Percentiles rank a stretch among this genome's conserved stretches.
phyloP scores from a whole-genome alignment of 768 basidiomycete genomes.

The Sistotremastrum niveocremeum region DNA sequence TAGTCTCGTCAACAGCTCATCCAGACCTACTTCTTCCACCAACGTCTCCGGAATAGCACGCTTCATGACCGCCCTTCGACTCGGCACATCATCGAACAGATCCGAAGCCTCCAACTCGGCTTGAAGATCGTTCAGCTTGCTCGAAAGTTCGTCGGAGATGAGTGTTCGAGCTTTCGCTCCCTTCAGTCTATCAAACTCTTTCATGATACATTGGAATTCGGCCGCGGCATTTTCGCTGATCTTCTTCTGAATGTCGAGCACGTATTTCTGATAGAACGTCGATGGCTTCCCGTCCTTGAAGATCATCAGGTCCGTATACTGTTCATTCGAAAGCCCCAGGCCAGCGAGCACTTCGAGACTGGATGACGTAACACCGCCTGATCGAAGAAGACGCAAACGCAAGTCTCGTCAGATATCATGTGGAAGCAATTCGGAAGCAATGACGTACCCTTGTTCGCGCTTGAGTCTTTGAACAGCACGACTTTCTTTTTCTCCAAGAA shows the following conservation, averaged over 20 bases:
- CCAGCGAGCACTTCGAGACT: constrained; percentile 97
- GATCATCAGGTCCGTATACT: constrained; percentile 85
- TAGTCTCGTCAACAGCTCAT: constrained; percentile 62
- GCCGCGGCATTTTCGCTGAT: constrained; percentile 83
- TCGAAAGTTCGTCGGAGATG: constrained; percentile 93
- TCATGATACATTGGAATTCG: constrained; percentile 89
- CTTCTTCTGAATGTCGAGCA: constrained; percentile 83
- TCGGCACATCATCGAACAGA: constrained; percentile 72
- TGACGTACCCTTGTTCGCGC: constrained; percentile 73
- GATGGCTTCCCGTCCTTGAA: constrained; percentile 86
- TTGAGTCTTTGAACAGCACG: constrained; percentile 87
- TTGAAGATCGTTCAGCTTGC: constrained; percentile 80
- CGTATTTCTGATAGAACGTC: constrained; percentile 82
- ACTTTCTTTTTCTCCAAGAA: constrained; percentile 92
- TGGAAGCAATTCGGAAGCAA: not conserved
- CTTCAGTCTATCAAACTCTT: constrained; percentile 70
- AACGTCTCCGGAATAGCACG: constrained; percentile 83
- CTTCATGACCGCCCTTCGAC: constrained; percentile 64
- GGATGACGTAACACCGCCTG: constrained; percentile 91
- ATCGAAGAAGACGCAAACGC: not conserved
- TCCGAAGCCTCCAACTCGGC: constrained; percentile 84
- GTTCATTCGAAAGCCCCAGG: constrained; percentile 76
- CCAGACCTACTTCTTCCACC: constrained; percentile 72
- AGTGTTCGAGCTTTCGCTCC: constrained; percentile 75
- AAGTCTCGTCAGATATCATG: too few species aligned